A percentile compares a stretch with the other conserved stretches of the same genome.
Evolutionary conservation across 2,329 filamentous ascomycete species (phyloP).

Genomic region (Fusarium veterinarium): DNA sequence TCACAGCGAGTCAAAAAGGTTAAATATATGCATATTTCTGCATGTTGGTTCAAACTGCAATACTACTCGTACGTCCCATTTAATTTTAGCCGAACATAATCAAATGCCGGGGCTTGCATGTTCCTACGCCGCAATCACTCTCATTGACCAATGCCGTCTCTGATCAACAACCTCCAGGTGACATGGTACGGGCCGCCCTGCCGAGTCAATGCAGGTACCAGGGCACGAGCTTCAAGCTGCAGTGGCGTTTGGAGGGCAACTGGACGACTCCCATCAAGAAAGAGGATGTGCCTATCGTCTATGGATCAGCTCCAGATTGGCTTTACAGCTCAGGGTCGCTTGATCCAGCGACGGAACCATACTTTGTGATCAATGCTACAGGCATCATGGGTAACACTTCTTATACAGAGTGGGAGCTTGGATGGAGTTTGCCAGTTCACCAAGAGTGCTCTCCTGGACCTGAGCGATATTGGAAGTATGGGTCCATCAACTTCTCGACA

Average conservation of each 20-base stretch:
- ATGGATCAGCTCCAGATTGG: background rate
- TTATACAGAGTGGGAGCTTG: background rate
- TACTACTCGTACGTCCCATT: background rate
- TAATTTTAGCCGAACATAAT: rapidly evolving
- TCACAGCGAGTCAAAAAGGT: background rate
- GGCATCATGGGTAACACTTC: background rate
- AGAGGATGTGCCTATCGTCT: background rate
- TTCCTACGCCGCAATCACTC: background rate
- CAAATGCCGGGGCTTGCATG: background rate
- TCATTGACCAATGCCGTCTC: background rate
- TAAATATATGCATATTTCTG: background rate
- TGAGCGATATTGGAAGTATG: background rate
- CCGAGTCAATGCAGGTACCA: background rate
- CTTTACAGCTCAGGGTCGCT: background rate
- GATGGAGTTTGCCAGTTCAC: background rate
- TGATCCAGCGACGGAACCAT: background rate
- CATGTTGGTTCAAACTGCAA: background rate
- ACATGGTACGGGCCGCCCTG: background rate
- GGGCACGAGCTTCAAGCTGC: background rate
- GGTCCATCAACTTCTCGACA: background rate
- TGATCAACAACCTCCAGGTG: background rate
- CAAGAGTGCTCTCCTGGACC: background rate
- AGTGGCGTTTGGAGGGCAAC: background rate
- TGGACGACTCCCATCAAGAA: background rate
- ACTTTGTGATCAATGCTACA: background rate